Base-by-base conservation (phyloP, 225 moss, liverwort and hornwort species). In the Thuidium tamariscinum region DNA sequence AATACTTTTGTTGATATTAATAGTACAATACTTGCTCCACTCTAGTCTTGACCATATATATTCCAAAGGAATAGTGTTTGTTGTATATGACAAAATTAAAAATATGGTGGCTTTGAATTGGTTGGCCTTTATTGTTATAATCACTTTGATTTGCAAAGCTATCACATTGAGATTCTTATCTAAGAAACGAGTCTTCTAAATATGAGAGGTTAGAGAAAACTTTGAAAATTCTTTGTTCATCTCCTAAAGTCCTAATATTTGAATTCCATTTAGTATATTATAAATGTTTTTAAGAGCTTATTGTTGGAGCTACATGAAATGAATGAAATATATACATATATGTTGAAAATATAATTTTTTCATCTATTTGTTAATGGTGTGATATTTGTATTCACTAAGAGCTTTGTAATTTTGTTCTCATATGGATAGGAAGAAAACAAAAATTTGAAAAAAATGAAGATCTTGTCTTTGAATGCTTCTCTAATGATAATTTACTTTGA, bases 31-130 rank as follows among this genome's bases (percentile, higher is more conserved):
- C 0, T 0, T 26, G 0, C 1, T 29, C 71, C 44, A 17, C 0
- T 44, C 0, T 10, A 1, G 1, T 27, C 27, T 2, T 16, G 0
- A 29, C 1, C 0, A 2, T 25, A 1, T 5, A 16, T 5, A 27
- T 71, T 32, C 32, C 4, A 48, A 73, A 49, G 12, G 7, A 73
- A 32, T 12, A 19, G 48, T 73, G 1, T 73, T 49, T 32, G 0
- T 49, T 32, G 48, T 32, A 32, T 1, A 18, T 19, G 0, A 30
- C 48, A 11, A 48, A 37, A 67, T 37, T 67, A 11, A 3, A 67
- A 37, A 67, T 9, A 46, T 72, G 3, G 29, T 18, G 1, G 0
- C 4, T 29, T 71, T 10, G 2, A 3, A 18, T 29, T 72, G 6
- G 6, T 46, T 1, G 3, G 18, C 29, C 0, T 30, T 10, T 5